Evolutionary conservation across 768 basidiomycete genomes (phyloP).

Genomic region (Cyclocybe cylindracea): DNA sequence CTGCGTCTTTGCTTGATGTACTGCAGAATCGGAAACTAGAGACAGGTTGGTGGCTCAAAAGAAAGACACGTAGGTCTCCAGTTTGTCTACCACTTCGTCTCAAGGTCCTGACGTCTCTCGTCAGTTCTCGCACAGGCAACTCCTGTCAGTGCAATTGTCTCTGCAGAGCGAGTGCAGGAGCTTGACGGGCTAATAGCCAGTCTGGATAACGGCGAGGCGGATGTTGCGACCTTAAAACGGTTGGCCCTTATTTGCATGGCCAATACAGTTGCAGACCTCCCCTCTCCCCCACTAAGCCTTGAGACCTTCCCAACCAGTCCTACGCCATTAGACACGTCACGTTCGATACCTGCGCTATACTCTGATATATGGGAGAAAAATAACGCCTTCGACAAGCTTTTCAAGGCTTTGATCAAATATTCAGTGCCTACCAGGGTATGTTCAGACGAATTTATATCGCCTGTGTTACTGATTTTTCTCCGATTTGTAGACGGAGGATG

Average conservation of each 20-base stretch:
- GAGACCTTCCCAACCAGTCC: conserved; percentile 54
- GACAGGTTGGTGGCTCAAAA: conserved; percentile 84
- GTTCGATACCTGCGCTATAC: conserved; percentile 44
- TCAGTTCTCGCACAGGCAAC: conserved; percentile 53
- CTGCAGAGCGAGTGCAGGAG: conserved; percentile 46
- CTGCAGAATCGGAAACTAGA: conserved; percentile 68
- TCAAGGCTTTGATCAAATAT: conserved; percentile 63
- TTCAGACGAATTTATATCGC: conserved; percentile 6
- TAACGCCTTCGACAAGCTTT: conserved; percentile 69
- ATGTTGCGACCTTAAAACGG: conserved; percentile 60
- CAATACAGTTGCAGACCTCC: conserved; percentile 50
- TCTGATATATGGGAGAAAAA: conserved; percentile 73
- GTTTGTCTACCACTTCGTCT: neutral
- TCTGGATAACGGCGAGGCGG: conserved; percentile 54
- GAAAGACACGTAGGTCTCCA: conserved; percentile 60
- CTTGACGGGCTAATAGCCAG: conserved; percentile 53
- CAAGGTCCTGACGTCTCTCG: conserved; percentile 12
- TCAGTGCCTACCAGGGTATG: conserved; percentile 65
- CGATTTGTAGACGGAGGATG: conserved; percentile 53
- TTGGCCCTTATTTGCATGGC: conserved; percentile 63
- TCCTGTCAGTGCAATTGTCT: conserved; percentile 38
- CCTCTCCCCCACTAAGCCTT: conserved; percentile 57
- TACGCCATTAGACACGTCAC: conserved; percentile 51
- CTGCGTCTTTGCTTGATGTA: conserved; percentile 67
- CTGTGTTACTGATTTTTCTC: neutral